Conservation (phyloP, 2,329 filamentous ascomycete species). For the Fusarium sterilihyphosum region DNA sequence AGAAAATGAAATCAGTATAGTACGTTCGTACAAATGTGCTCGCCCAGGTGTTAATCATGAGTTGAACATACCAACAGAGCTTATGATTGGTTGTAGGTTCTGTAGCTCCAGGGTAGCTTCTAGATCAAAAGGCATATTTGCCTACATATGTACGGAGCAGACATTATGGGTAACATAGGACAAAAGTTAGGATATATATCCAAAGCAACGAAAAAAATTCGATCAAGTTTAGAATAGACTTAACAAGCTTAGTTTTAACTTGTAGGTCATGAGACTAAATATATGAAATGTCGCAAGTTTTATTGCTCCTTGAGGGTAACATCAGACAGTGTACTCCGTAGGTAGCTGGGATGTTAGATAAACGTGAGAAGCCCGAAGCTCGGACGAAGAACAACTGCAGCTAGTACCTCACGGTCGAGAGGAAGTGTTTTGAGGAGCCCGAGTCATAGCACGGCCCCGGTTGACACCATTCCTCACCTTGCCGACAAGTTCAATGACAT, state of each 20-base stretch:
- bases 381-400: not conserved
- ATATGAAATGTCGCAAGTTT: not conserved
- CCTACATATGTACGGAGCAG: too few relatives aligned
- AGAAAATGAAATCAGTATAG: not conserved
- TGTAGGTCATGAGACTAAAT: not conserved
- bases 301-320: not conserved
- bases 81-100: not conserved
- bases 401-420: not conserved
- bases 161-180: not conserved
- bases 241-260: not conserved
- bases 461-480: not conserved
- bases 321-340: not conserved
- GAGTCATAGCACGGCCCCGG: not conserved
- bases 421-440: constrained; percentile 4
- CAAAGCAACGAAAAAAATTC: not conserved
- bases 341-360: not conserved
- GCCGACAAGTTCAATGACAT: constrained; percentile 2
- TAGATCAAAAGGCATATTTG: not conserved
- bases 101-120: not conserved
- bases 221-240: not conserved
- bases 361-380: not conserved
- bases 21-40: not conserved
- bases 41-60: not conserved
- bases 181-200: not conserved
- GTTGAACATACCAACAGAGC: constrained; percentile 6